Evolutionary conservation across 2,329 filamentous ascomycete genomes (phyloP), one percentile per base, ranked within the genome.

Genomic region (Fusarium penzigii): DNA sequence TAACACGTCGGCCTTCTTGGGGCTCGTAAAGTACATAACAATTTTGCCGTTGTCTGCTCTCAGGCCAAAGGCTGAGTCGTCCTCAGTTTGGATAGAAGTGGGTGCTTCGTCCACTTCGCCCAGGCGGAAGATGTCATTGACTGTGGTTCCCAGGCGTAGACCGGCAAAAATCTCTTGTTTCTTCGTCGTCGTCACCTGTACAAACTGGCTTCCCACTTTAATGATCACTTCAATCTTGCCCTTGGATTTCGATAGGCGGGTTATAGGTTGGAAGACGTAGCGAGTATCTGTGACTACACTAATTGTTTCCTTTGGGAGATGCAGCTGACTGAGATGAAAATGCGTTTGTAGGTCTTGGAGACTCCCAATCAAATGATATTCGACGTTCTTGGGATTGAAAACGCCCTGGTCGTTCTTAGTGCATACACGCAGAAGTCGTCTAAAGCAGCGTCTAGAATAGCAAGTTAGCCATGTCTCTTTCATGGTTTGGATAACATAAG

Each of bases 81-180:
- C 85, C 52, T 87, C 85, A 0, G 81, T 82, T 53, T 84, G 79
- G 48, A 86, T 83, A 3, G 82, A 83, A 3, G 82, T 83, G 6
- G 84, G 78, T 5, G 84, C 82, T 70, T 89, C 86, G 52, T 88
- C 86, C 13, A 89, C 79, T 49, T 89, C 86, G 5, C 82, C 78
- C 4, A 89, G 73, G 10, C 84, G 81, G 69, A 88, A 89, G 32
- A 88, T 86, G 59, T 89, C 86, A 61, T 89, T 89, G 58, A 88
- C 79, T 2, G 82, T 84, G 9, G 84, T 83, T 63, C 78, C 82
- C 20, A 88, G 74, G 12, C 80, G 80, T 54, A 84, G 78, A 6
- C 80, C 82, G 16, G 85, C 82, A 42, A 86, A 78, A 9, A 89
- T 80, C 56, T 89, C 86, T 63, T 88, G 85, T 61, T 86, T 87